Evolutionary conservation across 2,329 filamentous ascomycete species (phyloP), one percentile per base, ranked within the genome.

Genomic region (Akanthomyces dipterigenus): DNA sequence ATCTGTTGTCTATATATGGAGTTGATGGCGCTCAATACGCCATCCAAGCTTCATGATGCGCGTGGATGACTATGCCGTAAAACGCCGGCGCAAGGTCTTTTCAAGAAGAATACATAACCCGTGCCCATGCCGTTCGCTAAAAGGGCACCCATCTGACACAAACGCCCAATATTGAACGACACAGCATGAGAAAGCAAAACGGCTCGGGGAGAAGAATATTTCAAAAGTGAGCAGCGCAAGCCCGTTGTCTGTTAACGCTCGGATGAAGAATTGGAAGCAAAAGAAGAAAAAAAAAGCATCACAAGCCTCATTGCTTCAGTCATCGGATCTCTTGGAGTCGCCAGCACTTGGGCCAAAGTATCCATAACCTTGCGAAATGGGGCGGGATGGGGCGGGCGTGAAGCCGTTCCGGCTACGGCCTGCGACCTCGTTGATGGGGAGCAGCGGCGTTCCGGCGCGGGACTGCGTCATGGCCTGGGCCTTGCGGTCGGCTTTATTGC

Each of bases 401-500:
- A 60, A 48, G 31, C 58, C 49, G 50, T 48, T 54, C 12, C 58
- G 49, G 40, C 49, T n/a, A 22, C 49, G 49, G 40, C 49, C 14
- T 28, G 40, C 40, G n/a, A 34, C 54, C 43, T 63, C 62, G 66
- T 77, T 80, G 34, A 93, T 76, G 1, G 91, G 92, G 31, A 96
- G 77, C 18, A 96, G 73, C 2, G 87, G 79, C 11, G 70, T 65
- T 14, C 65, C 63, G n/a, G 66, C 67, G 16, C 68, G 66, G 9
- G 65, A 66, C 51, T 76, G 70, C 11, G 72, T 76, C 69, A 91
- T 84, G 68, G 87, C 83, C 66, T 88, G 87, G 3, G 90, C 91
- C 65, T 88, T 88, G 67, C 88, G 87, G 71, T 98, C 93, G 38
- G 91, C 92, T 72, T 93, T 93, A 70, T 91, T 91, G 67, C 89